Conservation (phyloP, 305 asterid species). For the Withania somnifera region DNA sequence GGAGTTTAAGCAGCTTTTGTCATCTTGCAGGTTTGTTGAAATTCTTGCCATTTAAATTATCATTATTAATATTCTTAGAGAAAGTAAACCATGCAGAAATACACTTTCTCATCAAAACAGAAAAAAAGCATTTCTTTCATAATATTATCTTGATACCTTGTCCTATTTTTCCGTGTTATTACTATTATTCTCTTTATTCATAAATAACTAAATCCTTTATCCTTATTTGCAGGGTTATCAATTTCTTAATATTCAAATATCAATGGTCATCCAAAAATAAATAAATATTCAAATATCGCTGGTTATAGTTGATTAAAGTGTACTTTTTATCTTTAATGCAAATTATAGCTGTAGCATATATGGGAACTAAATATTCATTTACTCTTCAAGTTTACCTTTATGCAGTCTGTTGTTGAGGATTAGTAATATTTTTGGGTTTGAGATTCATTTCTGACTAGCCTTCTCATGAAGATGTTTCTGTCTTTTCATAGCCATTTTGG, state of each 20-base stretch:
- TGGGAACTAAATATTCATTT: not conserved
- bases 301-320: not conserved
- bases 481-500: not conserved
- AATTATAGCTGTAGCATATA: not conserved
- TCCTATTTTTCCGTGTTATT: not conserved
- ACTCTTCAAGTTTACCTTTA: not conserved
- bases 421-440: not conserved
- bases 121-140: not conserved
- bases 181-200: not conserved
- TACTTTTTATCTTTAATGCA: not conserved
- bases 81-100: not conserved
- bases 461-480: not conserved
- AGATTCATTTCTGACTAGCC: not conserved
- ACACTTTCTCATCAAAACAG: not conserved
- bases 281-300: not conserved
- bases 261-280: too few species aligned
- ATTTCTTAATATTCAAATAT: not conserved
- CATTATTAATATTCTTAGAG: not conserved
- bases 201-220: not conserved
- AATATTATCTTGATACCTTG: not conserved
- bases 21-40: conserved; percentile 61
- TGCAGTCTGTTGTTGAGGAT: not conserved
- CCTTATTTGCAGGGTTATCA: not conserved
- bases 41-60: not conserved
- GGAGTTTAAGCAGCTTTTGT: conserved; percentile 76